Evolutionary conservation across 164 flowering plant species (phyloP).

Genomic region (Tetrastigma voinierianum): DNA sequence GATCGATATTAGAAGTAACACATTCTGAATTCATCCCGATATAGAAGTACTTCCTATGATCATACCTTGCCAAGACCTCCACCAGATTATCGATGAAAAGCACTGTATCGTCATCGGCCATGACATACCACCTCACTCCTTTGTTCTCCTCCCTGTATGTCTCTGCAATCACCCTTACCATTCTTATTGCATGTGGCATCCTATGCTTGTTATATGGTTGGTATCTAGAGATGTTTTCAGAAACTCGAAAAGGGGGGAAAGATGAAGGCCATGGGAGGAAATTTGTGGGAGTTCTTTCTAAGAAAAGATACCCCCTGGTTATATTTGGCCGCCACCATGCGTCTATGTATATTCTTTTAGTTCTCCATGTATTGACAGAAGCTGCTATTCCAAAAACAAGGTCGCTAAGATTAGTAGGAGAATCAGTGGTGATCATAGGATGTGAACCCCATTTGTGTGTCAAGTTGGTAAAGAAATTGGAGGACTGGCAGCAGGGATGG

Average conservation of each 20-base stretch:
- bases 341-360: conserved; percentile 29
- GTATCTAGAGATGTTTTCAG: conserved; percentile 24
- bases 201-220: conserved; percentile 21
- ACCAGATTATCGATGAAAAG: conserved; percentile 52
- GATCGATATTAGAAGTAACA: conserved; percentile 32
- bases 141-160: conserved; percentile 31
- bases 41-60: conserved; percentile 57
- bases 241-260: conserved; percentile 48
- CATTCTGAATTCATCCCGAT: conserved; percentile 53
- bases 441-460: conserved; percentile 5
- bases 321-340: conserved; percentile 63
- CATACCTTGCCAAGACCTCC: conserved; percentile 40
- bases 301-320: conserved; percentile 47
- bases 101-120: conserved; percentile 65
- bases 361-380: conserved; percentile 35
- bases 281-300: conserved; percentile 38
- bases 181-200: conserved; percentile 22
- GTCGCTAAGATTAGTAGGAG: conserved; percentile 47
- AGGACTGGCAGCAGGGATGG: conserved; percentile 10
- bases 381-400: conserved; percentile 50
- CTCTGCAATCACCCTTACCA: conserved; percentile 41
- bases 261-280: conserved; percentile 47
- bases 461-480: not conserved
- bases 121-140: conserved; percentile 51
- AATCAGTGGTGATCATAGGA: not conserved